Base-by-base conservation (phyloP, 208 protist species). In the Porcisia deanei region DNA sequence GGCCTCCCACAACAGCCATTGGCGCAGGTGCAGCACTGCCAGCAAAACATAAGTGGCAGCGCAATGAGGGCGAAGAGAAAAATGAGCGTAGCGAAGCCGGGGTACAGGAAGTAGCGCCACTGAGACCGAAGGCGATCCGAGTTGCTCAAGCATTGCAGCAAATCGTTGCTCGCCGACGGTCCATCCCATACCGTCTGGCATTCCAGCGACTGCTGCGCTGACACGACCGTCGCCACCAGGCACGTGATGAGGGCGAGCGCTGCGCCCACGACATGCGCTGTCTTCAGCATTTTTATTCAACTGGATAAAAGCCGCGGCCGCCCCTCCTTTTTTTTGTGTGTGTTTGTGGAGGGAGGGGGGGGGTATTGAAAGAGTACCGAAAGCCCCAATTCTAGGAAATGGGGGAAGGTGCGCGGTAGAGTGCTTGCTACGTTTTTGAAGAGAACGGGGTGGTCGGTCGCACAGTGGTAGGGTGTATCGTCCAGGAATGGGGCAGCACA, bases 161-260 rank as follows among this genome's bases (percentile, higher is more conserved):
- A 25, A 69, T 88, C 80, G 70, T 96, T 96, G 63, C 80, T 53
- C 20, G 47, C 54, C 10, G 78, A 89, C 0, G 92, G 80, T n/a
- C 82, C 88, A 5, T 41, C 73, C 92, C 92, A 96, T 20, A 92
- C 87, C 34, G 80, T 89, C 64, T 94, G 79, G 57, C 92, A 96
- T 66, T 87, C 83, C n/a, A 96, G 71, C n/a, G 89, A 91, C 43
- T 65, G 80, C 75, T 89, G 82, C 22, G 85, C 85, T 6, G 76
- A 70, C 52, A 57, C 81, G 3, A 76, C 55, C 3, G 76, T 73
- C 34, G 80, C 79, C 18, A 80, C 77, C 65, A 89, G 14, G 55
- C 57, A 80, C 80, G 85, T 61, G 39, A 81, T 47, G 52, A 82
- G 52, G 41, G 67, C 76, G 55, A 88, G 59, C 63, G 86, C 45